Percentiles rank a stretch among this genome's conserved stretches.
Conservation (phyloP, 306 rosid species). For the Vigna unguiculata region DNA sequence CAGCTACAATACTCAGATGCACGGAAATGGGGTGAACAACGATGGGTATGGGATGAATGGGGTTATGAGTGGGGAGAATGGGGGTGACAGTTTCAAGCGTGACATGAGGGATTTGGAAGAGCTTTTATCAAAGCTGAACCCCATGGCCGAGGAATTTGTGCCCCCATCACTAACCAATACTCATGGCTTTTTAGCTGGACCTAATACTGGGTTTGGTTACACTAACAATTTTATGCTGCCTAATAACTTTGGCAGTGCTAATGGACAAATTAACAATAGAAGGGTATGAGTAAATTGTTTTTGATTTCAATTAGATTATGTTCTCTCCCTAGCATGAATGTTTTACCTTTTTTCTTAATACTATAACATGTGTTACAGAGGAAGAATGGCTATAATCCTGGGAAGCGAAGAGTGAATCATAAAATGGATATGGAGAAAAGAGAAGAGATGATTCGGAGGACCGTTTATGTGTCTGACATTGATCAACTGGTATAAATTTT, state of each 20-base stretch:
- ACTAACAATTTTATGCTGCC: conserved; percentile 60
- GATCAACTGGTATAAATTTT: conserved; percentile 78
- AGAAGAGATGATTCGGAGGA: conserved; percentile 92
- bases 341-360: conserved; percentile 11
- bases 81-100: conserved; percentile 66
- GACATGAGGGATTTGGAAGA: conserved; percentile 98
- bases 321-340: neutral
- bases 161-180: conserved; percentile 80
- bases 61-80: conserved; percentile 40
- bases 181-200: conserved; percentile 57
- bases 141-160: conserved; percentile 98
- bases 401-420: conserved; percentile 71
- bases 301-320: conserved; percentile 27
- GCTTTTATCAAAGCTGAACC: conserved; percentile 88
- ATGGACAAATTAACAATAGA: conserved; percentile 54
- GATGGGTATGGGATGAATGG: conserved; percentile 59
- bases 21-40: conserved; percentile 57
- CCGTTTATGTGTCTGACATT: conserved; percentile 98
- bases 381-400: conserved; percentile 85
- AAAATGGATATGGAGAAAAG: conserved; percentile 75
- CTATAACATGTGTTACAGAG: conserved; percentile 51
- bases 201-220: conserved; percentile 66
- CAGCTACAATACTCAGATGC: conserved; percentile 67
- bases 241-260: conserved; percentile 55
- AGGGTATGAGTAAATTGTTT: conserved; percentile 57